Evolutionary conservation across 2,329 filamentous ascomycete species (phyloP).

Genomic region (Neurospora crassa): DNA sequence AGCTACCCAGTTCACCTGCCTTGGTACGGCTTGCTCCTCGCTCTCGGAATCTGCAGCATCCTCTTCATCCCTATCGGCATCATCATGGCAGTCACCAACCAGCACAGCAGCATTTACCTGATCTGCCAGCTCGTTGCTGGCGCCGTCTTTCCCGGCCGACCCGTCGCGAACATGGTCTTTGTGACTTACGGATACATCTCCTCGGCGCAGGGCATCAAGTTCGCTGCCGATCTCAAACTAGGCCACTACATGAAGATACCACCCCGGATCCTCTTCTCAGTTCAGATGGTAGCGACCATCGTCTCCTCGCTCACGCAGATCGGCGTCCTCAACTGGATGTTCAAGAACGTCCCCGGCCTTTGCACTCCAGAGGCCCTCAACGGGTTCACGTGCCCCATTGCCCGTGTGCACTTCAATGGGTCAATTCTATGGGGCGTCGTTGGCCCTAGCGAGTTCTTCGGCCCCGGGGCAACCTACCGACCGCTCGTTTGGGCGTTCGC

Average conservation of each 20-base stretch:
- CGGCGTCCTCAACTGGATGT: conserved; percentile 84
- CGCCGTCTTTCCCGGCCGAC: conserved; percentile 70
- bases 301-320: conserved; percentile 76
- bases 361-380: conserved; percentile 75
- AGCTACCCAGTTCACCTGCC: conserved; percentile 74
- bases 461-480: conserved; percentile 62
- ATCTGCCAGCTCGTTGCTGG: conserved; percentile 82
- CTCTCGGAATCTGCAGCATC: conserved; percentile 65
- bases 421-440: conserved; percentile 86
- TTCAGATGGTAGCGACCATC: conserved; percentile 66
- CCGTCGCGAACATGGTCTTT: conserved; percentile 89
- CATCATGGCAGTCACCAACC: conserved; percentile 87
- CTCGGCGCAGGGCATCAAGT: conserved; percentile 81
- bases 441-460: conserved; percentile 75
- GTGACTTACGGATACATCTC: conserved; percentile 88
- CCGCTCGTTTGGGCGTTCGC: conserved; percentile 74
- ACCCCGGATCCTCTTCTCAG: conserved; percentile 66
- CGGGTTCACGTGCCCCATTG: conserved; percentile 80
- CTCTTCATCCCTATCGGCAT: conserved; percentile 89
- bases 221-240: conserved; percentile 77
- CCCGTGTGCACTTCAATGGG: conserved; percentile 82
- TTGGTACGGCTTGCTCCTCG: conserved; percentile 77
- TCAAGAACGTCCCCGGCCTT: conserved; percentile 62
- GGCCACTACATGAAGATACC: conserved; percentile 86
- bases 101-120: conserved; percentile 77